A percentile compares a stretch with the other conserved stretches of the same genome.
Conservation (phyloP, 1,284 basidiomycete species). For the Tilletia horrida region DNA sequence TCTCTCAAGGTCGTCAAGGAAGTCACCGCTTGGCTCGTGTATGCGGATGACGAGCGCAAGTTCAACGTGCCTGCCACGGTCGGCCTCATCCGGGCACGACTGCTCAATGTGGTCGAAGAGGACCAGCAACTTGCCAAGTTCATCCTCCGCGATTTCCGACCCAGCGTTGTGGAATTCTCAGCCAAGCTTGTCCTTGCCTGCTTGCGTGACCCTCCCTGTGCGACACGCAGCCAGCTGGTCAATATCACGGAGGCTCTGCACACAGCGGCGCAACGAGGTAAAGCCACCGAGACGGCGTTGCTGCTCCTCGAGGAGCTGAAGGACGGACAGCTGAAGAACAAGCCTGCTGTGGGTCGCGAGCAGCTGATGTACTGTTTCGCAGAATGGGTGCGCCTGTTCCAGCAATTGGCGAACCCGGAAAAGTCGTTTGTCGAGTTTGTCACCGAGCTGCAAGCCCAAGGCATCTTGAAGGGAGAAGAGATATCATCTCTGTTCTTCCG, state of each 20-base stretch:
- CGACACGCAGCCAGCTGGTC: slow-evolving; percentile 74
- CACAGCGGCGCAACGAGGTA: slow-evolving; percentile 63
- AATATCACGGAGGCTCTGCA: slow-evolving; percentile 78
- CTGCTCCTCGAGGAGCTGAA: slow-evolving; percentile 64
- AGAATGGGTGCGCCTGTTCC: slow-evolving; percentile 92
- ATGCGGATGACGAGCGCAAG: slow-evolving; percentile 90
- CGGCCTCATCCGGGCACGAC: slow-evolving; percentile 76
- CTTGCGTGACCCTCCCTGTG: slow-evolving; percentile 68
- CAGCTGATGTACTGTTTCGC: slow-evolving; percentile 63
- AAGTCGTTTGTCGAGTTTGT: slow-evolving; percentile 97
- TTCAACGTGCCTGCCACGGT: slow-evolving; percentile 92
- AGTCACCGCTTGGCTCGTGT: slow-evolving; percentile 92
- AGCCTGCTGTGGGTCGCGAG: slow-evolving; percentile 57
- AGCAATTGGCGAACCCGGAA: slow-evolving; percentile 82
- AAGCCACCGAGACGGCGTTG: slow-evolving; percentile 75
- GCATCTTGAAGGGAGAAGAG: slow-evolving; percentile 93
- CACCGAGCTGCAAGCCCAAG: slow-evolving; percentile 90
- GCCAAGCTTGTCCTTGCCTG: slow-evolving; percentile 82
- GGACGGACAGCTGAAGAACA: slow-evolving; percentile 53
- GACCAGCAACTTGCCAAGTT: slow-evolving; percentile 89
- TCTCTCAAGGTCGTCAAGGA: slow-evolving; percentile 93
- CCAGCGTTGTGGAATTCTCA: slow-evolving; percentile 76
- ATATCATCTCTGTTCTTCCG: slow-evolving; percentile 97
- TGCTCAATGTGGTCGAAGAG: slow-evolving; percentile 74
- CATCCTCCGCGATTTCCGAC: slow-evolving; percentile 70